Evolutionary conservation across 2,329 filamentous ascomycete genomes (phyloP).

Genomic region (Colletotrichum orchidophilum): DNA sequence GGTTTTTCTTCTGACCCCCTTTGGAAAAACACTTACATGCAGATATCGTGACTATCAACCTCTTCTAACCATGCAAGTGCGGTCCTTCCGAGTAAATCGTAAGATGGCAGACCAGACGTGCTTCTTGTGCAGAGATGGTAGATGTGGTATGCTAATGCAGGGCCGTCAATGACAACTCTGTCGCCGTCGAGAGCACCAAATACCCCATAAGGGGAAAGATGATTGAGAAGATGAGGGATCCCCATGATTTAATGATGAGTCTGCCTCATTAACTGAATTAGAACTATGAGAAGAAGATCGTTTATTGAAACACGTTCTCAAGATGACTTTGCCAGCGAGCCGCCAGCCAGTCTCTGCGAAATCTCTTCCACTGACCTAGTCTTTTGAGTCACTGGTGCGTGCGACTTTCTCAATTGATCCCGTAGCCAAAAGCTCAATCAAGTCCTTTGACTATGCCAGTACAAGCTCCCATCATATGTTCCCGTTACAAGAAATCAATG

Average conservation of each 20-base stretch:
- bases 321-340: background rate
- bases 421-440: background rate
- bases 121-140: conserved; percentile 64
- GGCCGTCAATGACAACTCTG: conserved; percentile 75
- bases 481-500: background rate
- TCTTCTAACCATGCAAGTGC: conserved; percentile 71
- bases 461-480: background rate
- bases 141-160: conserved; percentile 79
- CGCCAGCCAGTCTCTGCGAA: background rate
- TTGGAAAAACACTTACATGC: conserved; percentile 62
- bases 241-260: conserved; percentile 57
- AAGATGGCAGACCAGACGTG: conserved; percentile 66
- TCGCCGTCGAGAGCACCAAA: conserved; percentile 51
- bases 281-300: no score
- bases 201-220: conserved; percentile 62
- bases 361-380: conserved; percentile 1
- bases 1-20: background rate
- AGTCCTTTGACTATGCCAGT: background rate
- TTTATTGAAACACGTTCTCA: background rate
- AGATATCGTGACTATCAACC: conserved; percentile 63
- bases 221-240: conserved; percentile 64
- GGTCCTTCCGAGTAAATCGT: conserved; percentile 68
- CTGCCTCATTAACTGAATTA: background rate
- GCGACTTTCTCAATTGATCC: background rate
- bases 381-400: background rate